Evolutionary conservation across 371 early-diverging fungal genomes (phyloP).

Genomic region (Saksenaea vasiformis): DNA sequence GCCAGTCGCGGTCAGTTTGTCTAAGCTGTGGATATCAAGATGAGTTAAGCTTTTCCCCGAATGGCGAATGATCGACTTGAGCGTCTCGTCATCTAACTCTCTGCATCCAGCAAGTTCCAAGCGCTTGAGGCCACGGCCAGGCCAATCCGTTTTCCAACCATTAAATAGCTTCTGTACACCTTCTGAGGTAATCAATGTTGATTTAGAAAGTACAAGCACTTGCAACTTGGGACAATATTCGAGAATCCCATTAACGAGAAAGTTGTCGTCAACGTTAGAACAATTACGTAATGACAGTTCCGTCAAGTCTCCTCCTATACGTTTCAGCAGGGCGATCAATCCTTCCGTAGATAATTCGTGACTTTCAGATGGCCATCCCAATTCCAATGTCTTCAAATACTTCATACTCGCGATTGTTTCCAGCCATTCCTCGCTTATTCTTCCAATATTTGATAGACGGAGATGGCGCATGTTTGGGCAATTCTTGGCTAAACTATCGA

Average conservation of each 20-base stretch:
- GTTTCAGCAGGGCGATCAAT: conserved; percentile 41
- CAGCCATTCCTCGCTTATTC: conserved; percentile 56
- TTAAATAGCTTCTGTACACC: conserved; percentile 61
- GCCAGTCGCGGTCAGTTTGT: conserved; percentile 60
- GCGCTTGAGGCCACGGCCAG: conserved; percentile 42
- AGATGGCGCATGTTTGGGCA: conserved; percentile 64
- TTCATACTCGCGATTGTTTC: conserved; percentile 36
- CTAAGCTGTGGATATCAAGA: conserved; percentile 74
- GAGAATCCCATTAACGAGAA: conserved; percentile 59
- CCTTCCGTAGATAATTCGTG: conserved; percentile 13
- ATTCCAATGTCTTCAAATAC: conserved; percentile 42
- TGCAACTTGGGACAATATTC: conserved; percentile 54
- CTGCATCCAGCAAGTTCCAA: conserved; percentile 59
- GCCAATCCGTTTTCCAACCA: conserved; percentile 39
- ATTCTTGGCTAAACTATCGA: conserved; percentile 54
- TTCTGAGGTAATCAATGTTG: conserved; percentile 59
- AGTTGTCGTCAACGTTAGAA: conserved; percentile 45
- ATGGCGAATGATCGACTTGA: conserved; percentile 60
- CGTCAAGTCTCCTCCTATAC: conserved; percentile 54
- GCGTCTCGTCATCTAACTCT: conserved; percentile 56
- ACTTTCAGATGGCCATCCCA: conserved; percentile 42
- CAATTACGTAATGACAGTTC: conserved; percentile 62
- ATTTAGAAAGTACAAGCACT: conserved; percentile 55
- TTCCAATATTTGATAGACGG: conserved; percentile 53
- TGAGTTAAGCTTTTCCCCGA: conserved; percentile 57